Conservation (phyloP, 2,329 filamentous ascomycete genomes). For the Raffaelea deltoideospora region DNA sequence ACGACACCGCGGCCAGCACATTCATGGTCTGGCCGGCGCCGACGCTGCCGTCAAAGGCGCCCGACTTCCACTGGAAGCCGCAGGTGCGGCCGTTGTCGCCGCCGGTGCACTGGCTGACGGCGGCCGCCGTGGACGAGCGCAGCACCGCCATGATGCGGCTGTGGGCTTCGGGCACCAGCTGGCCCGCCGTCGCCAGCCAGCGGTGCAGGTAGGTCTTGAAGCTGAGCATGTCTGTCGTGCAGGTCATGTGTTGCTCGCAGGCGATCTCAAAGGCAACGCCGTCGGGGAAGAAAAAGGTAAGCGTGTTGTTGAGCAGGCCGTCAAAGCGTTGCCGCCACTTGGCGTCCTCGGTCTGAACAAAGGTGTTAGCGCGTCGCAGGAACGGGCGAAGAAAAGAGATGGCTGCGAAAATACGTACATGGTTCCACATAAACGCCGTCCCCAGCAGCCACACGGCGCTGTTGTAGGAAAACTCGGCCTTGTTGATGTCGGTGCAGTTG, state of each 20-base stretch:
- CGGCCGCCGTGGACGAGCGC: slow-evolving; percentile 29
- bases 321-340: slow-evolving; percentile 29
- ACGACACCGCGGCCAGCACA: slow-evolving; percentile 34
- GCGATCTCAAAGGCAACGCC: slow-evolving; percentile 35
- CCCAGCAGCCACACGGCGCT: slow-evolving; percentile 37
- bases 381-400: background rate
- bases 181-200: slow-evolving; percentile 32
- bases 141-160: slow-evolving; percentile 29
- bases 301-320: slow-evolving; percentile 27
- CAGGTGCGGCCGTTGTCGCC: slow-evolving; percentile 28
- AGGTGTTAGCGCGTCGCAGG: background rate
- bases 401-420: slow-evolving; percentile 13
- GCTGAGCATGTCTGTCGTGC: slow-evolving; percentile 41
- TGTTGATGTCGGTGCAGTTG: slow-evolving; percentile 37
- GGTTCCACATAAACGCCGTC: slow-evolving; percentile 44
- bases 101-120: slow-evolving; percentile 31
- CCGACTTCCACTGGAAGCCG: slow-evolving; percentile 35
- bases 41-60: slow-evolving; percentile 30
- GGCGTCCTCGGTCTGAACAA: slow-evolving; percentile 5
- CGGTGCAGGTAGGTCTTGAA: slow-evolving; percentile 42
- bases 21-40: slow-evolving; percentile 42
- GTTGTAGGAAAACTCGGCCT: slow-evolving; percentile 40
- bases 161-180: slow-evolving; percentile 32
- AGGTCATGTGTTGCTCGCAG: slow-evolving; percentile 36
- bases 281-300: slow-evolving; percentile 30